A percentile compares a stretch with the other conserved stretches of the same genome.
Evolutionary conservation across 177 flowering plant genomes (phyloP).

Genomic region (Vitis hybrid): DNA sequence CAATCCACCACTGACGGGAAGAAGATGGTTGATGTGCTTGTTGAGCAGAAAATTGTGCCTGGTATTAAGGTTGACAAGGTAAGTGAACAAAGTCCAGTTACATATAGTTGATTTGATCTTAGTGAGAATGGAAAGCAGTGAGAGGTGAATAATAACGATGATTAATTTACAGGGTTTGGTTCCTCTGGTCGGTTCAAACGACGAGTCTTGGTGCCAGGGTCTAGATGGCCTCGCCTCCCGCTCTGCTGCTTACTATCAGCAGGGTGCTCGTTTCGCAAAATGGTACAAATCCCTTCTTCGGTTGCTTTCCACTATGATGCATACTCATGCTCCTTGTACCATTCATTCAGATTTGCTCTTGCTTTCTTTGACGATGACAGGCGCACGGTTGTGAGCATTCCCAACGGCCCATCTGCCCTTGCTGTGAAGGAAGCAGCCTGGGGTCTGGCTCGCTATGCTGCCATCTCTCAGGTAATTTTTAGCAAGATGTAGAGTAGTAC

Average conservation of each 20-base stretch:
- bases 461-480: conserved; percentile 64
- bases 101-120: too few relatives aligned
- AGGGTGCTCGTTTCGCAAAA: conserved; percentile 90
- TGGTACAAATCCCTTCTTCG: conserved; percentile 39
- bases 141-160: too few relatives aligned
- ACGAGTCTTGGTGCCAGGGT: conserved; percentile 97
- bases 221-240: conserved; percentile 95
- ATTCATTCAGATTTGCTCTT: too few relatives aligned
- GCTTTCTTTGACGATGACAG: conserved; percentile 23
- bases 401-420: conserved; percentile 85
- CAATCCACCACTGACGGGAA: conserved; percentile 77
- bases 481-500: conserved; percentile 40
- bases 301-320: too few relatives aligned
- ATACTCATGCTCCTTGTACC: too few relatives aligned
- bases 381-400: conserved; percentile 96
- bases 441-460: conserved; percentile 94
- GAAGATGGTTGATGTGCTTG: conserved; percentile 83
- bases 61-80: conserved; percentile 98
- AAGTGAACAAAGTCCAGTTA: too few relatives aligned
- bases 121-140: too few relatives aligned
- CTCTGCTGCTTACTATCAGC: conserved; percentile 88
- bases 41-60: conserved; percentile 76
- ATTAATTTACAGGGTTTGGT: conserved; percentile 65
- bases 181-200: conserved; percentile 76
- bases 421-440: conserved; percentile 96